A percentile compares a stretch with the other conserved stretches of the same genome.
Conservation (phyloP, 1,284 basidiomycete species). For the Rhodotorula sp. region DNA sequence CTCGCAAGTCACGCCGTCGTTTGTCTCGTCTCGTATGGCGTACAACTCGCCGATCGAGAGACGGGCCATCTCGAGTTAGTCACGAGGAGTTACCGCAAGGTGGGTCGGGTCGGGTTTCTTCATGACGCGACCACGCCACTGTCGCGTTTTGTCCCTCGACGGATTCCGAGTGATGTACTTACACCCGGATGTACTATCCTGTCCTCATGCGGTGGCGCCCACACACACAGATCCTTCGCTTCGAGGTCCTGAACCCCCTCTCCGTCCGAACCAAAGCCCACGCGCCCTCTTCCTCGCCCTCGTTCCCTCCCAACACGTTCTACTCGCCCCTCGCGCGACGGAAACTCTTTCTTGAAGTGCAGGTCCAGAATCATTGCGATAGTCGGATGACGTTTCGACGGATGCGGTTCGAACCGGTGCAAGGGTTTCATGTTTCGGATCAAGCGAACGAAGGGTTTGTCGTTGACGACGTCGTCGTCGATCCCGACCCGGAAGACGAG, state of each 20-base stretch:
- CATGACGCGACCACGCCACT: not conserved
- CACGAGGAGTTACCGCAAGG: constrained; percentile 44
- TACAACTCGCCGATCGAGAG: constrained; percentile 11
- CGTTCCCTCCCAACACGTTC: constrained; percentile 30
- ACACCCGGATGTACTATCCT: not conserved
- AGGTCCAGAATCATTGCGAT: constrained; percentile 45
- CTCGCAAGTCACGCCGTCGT: constrained; percentile 45
- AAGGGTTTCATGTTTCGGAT: constrained; percentile 35
- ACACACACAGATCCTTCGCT: constrained; percentile 39
- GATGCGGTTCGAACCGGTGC: constrained; percentile 36
- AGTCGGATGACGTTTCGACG: constrained; percentile 39
- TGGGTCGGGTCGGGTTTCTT: not conserved
- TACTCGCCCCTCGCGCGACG: constrained; percentile 32
- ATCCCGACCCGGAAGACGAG: not conserved
- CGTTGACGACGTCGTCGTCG: not conserved
- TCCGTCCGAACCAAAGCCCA: constrained; percentile 48
- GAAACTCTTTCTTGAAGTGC: constrained; percentile 46
- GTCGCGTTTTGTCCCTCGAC: too few relatives aligned
- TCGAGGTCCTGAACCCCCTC: constrained; percentile 44
- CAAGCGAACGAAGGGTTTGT: constrained; percentile 8
- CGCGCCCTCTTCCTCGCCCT: constrained; percentile 16
- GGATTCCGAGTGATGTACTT: too few relatives aligned
- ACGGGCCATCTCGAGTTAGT: not conserved
- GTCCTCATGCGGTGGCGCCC: not conserved
- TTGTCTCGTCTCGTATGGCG: constrained; percentile 45